Conservation (phyloP, 2,329 filamentous ascomycete genomes). For the Bretziella fagacearum region DNA sequence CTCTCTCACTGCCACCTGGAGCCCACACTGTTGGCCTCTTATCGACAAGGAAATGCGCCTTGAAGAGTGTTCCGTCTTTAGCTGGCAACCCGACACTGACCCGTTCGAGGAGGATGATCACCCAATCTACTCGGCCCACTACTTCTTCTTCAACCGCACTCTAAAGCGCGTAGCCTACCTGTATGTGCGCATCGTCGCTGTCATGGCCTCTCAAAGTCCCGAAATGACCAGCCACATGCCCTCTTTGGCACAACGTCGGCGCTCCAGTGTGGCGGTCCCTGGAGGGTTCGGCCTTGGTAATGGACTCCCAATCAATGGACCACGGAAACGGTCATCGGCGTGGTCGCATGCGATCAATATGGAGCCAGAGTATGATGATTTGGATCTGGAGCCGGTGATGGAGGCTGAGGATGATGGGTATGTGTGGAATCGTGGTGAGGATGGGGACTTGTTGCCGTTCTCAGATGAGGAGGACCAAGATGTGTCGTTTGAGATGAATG, state of each 20-base stretch:
- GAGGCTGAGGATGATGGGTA: conserved; percentile 28
- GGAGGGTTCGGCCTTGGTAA: conserved; percentile 3
- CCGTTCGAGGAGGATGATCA: conserved; percentile 85
- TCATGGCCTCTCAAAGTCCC: conserved; percentile 48
- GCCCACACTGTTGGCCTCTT: conserved; percentile 76
- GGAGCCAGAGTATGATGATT: conserved; percentile 6
- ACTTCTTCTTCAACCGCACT: conserved; percentile 93
- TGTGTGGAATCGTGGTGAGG: conserved; percentile 40
- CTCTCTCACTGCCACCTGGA: conserved; percentile 41
- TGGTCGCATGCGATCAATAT: not conserved
- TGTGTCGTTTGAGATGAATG: conserved; percentile 28
- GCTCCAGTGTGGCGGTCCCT: conserved; percentile 1
- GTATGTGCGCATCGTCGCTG: conserved; percentile 75
- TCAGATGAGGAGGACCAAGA: conserved; percentile 34
- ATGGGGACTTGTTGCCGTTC: conserved; percentile 38
- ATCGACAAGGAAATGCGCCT: conserved; percentile 92
- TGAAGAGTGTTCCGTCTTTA: conserved; percentile 75
- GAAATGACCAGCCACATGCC: conserved; percentile 22
- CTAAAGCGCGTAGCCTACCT: conserved; percentile 88
- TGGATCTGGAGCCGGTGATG: conserved; percentile 12
- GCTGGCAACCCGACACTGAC: conserved; percentile 76
- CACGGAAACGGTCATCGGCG: not conserved
- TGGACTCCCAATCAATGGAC: conserved; percentile 7
- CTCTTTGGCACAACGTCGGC: conserved; percentile 1
- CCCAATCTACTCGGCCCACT: conserved; percentile 87